Base-by-base conservation (phyloP, 2,329 filamentous ascomycete genomes). In the Paecilomyces variotii region DNA sequence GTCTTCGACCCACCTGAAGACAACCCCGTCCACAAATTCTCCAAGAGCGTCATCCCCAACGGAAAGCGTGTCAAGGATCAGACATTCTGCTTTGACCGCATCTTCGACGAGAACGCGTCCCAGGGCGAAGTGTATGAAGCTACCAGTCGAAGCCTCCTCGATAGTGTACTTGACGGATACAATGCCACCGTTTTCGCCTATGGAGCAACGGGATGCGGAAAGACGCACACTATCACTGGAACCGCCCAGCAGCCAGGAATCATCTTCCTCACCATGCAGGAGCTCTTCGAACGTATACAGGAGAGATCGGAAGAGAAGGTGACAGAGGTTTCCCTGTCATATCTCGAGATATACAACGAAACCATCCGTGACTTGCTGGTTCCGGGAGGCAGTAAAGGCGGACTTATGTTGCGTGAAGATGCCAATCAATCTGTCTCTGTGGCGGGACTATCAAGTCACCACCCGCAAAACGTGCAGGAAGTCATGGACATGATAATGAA, bases 401-500 rank as follows among this genome's bases (percentile, higher is more conserved):
- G 91, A 2, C 76, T 99, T 63, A 96, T 94, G 87, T 82, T 99
- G 49, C 88, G 94, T 54, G 94, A 99, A 75, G 94, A 99, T 78
- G 88, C 89, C 59, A 92, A 97, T 68, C 90, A 96, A 72, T 86
- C 90, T 10, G 94, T 99, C 6, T 94, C 90, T 0, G 94, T 99
- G 1, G 83, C 90, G 3, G 94, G 93, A 0, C 80, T 99, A 52
- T 94, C 91, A 2, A 97, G 91, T 68, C 91, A 97, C 71, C 89
- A 89, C 64, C 94, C 94, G 2, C 87, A 88, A 66, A 90, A 93
- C 70, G 94, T 97, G 12, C 86, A 95, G 70, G 88, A 99, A 75
- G 94, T 99, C 68, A 99, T 99, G 94, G 93, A 99, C 69, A 97
- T 99, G 84, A 97, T 99, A 70, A 88, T 99, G 57, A 85, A 87